A percentile compares a stretch with the other conserved stretches of the same genome.
Evolutionary conservation across 495 filamentous ascomycete genomes (phyloP).

Genomic region (Xylaria scruposa): DNA sequence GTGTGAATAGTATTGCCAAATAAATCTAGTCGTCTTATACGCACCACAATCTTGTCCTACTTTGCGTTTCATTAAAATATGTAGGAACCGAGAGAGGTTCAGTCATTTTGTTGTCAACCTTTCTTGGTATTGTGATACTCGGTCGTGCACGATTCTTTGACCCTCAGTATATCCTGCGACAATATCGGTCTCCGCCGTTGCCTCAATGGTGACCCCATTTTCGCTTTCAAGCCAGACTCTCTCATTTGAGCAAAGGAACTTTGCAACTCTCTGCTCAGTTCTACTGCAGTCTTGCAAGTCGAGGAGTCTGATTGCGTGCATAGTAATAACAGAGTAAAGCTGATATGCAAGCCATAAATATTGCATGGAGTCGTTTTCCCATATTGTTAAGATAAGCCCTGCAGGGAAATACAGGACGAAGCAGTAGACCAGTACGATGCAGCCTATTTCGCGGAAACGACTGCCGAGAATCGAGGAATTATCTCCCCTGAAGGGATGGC

Average conservation of each 20-base stretch:
- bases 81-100: not conserved
- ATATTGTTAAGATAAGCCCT: not conserved
- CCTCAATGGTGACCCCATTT: not conserved
- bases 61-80: not conserved
- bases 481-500: not conserved
- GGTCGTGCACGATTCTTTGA: not conserved
- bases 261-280: not conserved
- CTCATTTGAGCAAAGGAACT: not conserved
- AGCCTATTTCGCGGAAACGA: not conserved
- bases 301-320: not conserved
- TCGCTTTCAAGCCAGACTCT: not conserved
- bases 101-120: not conserved
- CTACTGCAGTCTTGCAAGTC: not conserved
- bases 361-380: not conserved
- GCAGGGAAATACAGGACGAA: not conserved
- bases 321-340: not conserved
- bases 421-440: not conserved
- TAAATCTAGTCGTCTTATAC: not conserved
- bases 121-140: not conserved
- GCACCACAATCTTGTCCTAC: not conserved
- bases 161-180: not conserved
- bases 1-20: not conserved
- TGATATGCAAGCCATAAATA: not conserved
- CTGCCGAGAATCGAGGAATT: not conserved
- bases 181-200: not conserved